Evolutionary conservation across 148 eudicot genomes (phyloP).

Genomic region (Suaeda aralocaspica): DNA sequence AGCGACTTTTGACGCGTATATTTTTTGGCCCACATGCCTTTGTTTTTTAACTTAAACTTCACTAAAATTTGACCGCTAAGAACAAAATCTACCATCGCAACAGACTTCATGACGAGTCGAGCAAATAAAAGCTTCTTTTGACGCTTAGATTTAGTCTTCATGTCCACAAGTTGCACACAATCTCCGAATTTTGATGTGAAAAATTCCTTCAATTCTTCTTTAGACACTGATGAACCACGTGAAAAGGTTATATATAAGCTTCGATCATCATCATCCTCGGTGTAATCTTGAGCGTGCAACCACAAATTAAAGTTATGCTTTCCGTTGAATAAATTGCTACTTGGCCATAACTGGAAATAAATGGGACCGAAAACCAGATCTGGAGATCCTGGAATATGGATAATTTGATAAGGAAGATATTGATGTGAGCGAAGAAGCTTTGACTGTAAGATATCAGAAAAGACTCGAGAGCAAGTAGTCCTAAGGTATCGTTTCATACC

Average conservation of each 20-base stretch:
- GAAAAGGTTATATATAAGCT: constrained; percentile 40
- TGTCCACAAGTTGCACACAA: constrained; percentile 31
- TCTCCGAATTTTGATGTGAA: constrained; percentile 26
- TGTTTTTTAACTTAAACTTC: constrained; percentile 33
- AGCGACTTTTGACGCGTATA: constrained; percentile 9
- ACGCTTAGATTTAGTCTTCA: neutral
- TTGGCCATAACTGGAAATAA: neutral
- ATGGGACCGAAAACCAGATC: constrained; percentile 17
- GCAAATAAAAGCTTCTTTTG: constrained; percentile 25
- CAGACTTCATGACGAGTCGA: constrained; percentile 25
- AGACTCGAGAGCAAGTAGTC: neutral
- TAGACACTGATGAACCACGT: constrained; percentile 17
- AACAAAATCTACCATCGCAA: constrained; percentile 21
- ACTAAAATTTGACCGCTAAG: constrained; percentile 9
- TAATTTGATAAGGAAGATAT: neutral
- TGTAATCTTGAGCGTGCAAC: neutral
- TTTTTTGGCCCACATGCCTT: constrained; percentile 44
- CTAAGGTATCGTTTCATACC: constrained; percentile 11
- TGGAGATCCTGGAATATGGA: constrained; percentile 17
- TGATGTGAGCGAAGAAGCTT: neutral
- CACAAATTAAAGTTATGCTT: neutral
- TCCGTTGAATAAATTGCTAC: neutral
- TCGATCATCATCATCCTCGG: constrained; percentile 28
- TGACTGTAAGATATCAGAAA: constrained; percentile 15
- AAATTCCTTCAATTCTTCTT: constrained; percentile 18